Conservation (phyloP, 768 basidiomycete genomes). For the Pleurotus citrinopileatus region DNA sequence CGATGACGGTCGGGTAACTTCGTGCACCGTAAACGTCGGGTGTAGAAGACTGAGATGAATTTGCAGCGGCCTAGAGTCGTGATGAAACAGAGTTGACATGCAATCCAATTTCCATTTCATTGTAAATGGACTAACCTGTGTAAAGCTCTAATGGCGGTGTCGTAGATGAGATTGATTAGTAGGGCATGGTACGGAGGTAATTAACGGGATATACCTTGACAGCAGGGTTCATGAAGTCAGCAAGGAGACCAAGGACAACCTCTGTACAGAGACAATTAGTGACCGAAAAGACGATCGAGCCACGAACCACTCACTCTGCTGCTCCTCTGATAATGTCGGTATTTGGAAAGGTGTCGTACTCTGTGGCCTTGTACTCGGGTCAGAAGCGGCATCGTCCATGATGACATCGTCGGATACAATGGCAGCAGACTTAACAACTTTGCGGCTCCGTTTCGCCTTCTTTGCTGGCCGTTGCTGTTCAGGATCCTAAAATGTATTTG, state of each 20-base stretch:
- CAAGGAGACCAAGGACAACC: conserved; percentile 1
- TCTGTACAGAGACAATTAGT: background rate
- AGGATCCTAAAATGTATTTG: conserved; percentile 22
- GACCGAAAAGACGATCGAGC: background rate
- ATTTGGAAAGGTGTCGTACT: conserved; percentile 6
- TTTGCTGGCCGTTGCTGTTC: conserved; percentile 34
- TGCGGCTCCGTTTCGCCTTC: conserved; percentile 35
- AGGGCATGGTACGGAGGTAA: too few relatives aligned
- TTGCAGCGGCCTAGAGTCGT: too few relatives aligned
- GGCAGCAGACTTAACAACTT: conserved; percentile 39
- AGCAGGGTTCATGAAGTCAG: conserved; percentile 8
- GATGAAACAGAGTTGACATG: background rate
- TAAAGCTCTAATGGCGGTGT: background rate
- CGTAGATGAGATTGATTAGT: background rate
- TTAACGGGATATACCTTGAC: background rate
- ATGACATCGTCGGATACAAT: conserved; percentile 16
- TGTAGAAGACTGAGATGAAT: background rate
- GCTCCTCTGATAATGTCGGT: conserved; percentile 4
- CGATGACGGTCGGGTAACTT: background rate
- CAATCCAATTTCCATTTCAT: too few relatives aligned
- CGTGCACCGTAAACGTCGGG: background rate
- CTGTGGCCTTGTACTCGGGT: conserved; percentile 1
- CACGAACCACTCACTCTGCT: background rate
- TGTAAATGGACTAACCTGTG: background rate
- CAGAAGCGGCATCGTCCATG: conserved; percentile 6